Evolutionary conservation across 2,329 filamentous ascomycete species (phyloP).

Genomic region (Macrophomina phaseolina): DNA sequence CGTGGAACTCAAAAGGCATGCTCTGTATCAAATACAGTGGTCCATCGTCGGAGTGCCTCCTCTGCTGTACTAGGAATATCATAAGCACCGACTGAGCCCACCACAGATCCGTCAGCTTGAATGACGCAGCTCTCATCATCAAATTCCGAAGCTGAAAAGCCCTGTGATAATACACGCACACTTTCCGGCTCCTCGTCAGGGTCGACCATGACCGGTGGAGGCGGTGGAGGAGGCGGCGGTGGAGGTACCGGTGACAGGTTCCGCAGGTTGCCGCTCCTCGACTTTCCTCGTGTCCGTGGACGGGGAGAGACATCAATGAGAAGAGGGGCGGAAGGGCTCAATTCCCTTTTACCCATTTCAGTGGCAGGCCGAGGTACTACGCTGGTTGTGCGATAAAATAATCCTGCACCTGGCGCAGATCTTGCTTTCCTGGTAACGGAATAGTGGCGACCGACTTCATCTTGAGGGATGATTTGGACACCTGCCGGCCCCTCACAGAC

Average conservation of each 20-base stretch:
- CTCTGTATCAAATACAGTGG: not conserved
- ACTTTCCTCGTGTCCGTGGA: not conserved
- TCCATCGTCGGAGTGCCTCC: slow-evolving; percentile 5
- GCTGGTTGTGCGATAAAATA: not conserved
- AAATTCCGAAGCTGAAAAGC: not conserved
- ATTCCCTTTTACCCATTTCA: not conserved
- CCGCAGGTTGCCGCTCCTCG: not conserved
- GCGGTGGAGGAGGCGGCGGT: slow-evolving; percentile 5
- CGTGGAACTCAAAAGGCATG: not conserved
- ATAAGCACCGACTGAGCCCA: not conserved
- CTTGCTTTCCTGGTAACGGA: not conserved
- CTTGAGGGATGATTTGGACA: not conserved
- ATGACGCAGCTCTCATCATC: not conserved
- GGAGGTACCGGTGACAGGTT: not conserved
- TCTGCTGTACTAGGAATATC: slow-evolving; percentile 1
- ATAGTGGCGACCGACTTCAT: not conserved
- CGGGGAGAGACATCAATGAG: slow-evolving; percentile 1
- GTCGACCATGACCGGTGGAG: not conserved
- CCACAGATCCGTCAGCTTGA: not conserved
- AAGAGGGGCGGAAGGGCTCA: not conserved
- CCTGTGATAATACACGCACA: not conserved
- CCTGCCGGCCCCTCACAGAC: slow-evolving; percentile 1
- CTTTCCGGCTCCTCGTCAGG: not conserved
- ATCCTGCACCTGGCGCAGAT: not conserved
- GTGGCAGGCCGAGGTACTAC: not conserved